Conservation (phyloP, 768 basidiomycete species). For the Candolleomyces eurysporus region DNA sequence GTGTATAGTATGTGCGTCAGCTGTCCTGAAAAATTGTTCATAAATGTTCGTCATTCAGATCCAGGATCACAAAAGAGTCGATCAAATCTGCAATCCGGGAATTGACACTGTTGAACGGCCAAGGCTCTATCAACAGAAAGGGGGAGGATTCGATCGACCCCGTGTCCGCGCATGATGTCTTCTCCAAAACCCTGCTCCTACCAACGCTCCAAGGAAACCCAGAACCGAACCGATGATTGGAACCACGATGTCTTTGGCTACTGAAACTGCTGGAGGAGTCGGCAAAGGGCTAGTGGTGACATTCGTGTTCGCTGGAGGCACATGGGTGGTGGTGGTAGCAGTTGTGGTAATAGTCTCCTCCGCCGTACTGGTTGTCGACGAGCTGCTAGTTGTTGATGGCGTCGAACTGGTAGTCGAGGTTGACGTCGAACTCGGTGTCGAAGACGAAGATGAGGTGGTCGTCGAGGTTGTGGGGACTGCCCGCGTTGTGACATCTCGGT, state of each 20-base stretch:
- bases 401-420: background rate
- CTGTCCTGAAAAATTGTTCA: too few species aligned
- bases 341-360: background rate
- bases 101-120: too few species aligned
- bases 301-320: too few species aligned
- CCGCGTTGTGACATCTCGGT: background rate
- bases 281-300: background rate
- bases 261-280: background rate
- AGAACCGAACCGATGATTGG: constrained; percentile 7
- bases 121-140: too few species aligned
- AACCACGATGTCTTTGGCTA: background rate
- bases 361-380: background rate
- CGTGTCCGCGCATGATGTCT: background rate
- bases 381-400: background rate
- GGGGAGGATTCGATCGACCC: too few species aligned
- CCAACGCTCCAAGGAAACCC: background rate
- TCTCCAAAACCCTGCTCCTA: background rate
- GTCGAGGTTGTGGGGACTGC: background rate
- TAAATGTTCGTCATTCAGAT: too few species aligned
- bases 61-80: too few species aligned
- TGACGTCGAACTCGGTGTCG: background rate
- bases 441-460: background rate
- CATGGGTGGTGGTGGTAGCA: too few species aligned
- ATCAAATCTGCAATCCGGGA: too few species aligned
- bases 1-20: too few species aligned